A percentile compares a stretch with the other conserved stretches of the same genome.
Conservation (phyloP, 352 stramenopile species). For the Globisporangium yorkense region DNA sequence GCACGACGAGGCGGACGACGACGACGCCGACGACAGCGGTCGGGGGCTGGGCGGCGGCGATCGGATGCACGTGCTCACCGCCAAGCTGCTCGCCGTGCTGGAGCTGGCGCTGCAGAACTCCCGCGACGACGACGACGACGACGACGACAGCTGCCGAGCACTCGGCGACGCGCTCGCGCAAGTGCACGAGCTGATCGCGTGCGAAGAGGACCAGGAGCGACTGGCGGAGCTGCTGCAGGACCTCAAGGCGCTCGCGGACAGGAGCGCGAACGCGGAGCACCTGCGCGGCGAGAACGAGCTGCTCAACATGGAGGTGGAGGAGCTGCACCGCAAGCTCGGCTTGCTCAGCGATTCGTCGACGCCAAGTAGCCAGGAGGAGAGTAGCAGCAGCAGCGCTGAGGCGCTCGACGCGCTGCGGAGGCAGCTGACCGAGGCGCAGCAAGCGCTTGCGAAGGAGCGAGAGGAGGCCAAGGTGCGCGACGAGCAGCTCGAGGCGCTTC, state of each 20-base stretch:
- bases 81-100: conserved; percentile 23
- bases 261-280: conserved; percentile 16
- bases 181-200: conserved; percentile 16
- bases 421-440: conserved; percentile 5
- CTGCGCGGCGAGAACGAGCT: conserved; percentile 31
- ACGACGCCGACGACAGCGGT: background rate
- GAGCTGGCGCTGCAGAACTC: conserved; percentile 25
- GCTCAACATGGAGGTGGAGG: conserved; percentile 37
- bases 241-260: conserved; percentile 20
- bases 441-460: conserved; percentile 1
- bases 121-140: conserved; percentile 9
- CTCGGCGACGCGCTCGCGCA: conserved; percentile 18
- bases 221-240: conserved; percentile 27
- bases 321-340: conserved; percentile 21
- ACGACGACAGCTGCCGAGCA: conserved; percentile 13
- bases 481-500: conserved; percentile 21
- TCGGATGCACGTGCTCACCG: background rate
- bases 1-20: background rate
- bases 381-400: conserved; percentile 7
- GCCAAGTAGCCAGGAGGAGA: background rate
- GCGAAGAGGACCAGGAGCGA: conserved; percentile 16
- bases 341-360: background rate
- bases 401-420: background rate
- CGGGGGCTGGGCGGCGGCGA: background rate
- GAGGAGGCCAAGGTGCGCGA: conserved; percentile 15